Evolutionary conservation across 2,329 filamentous ascomycete genomes (phyloP), one percentile per base, ranked within the genome.

Genomic region (Penicillium sp.): DNA sequence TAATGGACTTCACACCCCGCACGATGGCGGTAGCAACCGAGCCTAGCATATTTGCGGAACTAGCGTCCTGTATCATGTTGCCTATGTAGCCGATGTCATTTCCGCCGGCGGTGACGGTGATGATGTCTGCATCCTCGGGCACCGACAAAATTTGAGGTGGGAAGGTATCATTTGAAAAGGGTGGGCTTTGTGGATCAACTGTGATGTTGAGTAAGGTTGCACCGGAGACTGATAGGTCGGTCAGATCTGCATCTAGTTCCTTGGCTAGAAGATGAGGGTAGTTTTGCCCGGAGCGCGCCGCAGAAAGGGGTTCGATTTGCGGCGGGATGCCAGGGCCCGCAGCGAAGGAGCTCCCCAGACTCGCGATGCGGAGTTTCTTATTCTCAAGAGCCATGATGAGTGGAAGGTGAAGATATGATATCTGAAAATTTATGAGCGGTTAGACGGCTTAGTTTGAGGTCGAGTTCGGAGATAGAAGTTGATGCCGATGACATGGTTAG

Each of bases 41-140:
- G 3, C 52, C 40, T 15, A 29, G 20, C 3, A 45, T 31, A 27
- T 48, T 51, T 1, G 46, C 49, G 9, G 29, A 26, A n/a, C 40
- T 53, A 37, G 54, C 52, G 29, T 61, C 59, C 12, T 43, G 49
- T 0, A 61, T 53, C 48, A 61, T 59, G 37, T 53, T 49, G 11
- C 57, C 57, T 14, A 61, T 61, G 26, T 61, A 61, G n/a, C 54
- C 54, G 29, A 61, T 51, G 25, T 59, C 57, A 31, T 61, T 61
- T 14, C 59, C 57, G 18, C 59, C 59, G 18, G 54, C 59, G 4
- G 59, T 61, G 37, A 61, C n/a, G 15, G 57, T 59, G 18, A 61
- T 51, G 27, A 59, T 57, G 43, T 61, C 42, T 6, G 52, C 54
- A 29, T 61, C 52, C 23, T 44, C 44, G 46, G 57, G 59, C 7